Conservation (phyloP, 2,329 filamentous ascomycete genomes). For the Claviceps fusiformis region DNA sequence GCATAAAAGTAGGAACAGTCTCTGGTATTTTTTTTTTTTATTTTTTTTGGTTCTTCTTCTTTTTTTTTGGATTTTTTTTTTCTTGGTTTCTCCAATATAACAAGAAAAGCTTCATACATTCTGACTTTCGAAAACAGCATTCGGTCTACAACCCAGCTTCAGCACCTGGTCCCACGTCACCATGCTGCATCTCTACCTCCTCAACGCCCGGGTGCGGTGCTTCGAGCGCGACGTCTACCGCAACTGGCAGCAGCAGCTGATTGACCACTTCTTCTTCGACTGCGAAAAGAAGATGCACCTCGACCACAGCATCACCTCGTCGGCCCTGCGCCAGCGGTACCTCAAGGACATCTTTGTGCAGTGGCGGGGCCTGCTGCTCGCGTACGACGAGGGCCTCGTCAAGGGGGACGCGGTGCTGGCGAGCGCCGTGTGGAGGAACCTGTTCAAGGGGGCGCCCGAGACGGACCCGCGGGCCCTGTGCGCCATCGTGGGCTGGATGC, state of each 20-base stretch:
- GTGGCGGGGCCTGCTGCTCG: slow-evolving; percentile 76
- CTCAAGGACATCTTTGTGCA: slow-evolving; percentile 85
- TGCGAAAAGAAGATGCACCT: slow-evolving; percentile 74
- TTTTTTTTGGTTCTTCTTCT: too few relatives aligned
- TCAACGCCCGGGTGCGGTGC: slow-evolving; percentile 71
- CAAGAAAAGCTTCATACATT: too few relatives aligned
- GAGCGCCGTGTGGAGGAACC: slow-evolving; percentile 80
- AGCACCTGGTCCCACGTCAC: slow-evolving; percentile 93
- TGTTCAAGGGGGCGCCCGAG: slow-evolving; percentile 60
- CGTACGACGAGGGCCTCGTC: slow-evolving; percentile 70
- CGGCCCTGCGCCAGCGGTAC: slow-evolving; percentile 47
- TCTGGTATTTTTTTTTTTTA: too few relatives aligned
- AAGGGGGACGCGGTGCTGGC: slow-evolving; percentile 67
- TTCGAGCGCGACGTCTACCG: slow-evolving; percentile 56
- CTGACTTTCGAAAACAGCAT: slow-evolving; percentile 36
- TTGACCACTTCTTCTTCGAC: slow-evolving; percentile 90
- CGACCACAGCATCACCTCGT: slow-evolving; percentile 55
- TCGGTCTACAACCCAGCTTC: slow-evolving; percentile 74
- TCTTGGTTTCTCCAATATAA: too few relatives aligned
- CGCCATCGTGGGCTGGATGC: slow-evolving; percentile 44
- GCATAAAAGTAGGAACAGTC: slow-evolving; percentile 51
- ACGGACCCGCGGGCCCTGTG: slow-evolving; percentile 36
- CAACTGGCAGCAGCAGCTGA: slow-evolving; percentile 76
- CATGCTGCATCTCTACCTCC: slow-evolving; percentile 89
- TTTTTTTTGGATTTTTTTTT: too few relatives aligned